Evolutionary conservation across 495 filamentous ascomycete species (phyloP), one percentile per base, ranked within the genome.

Genomic region (Aspergillus asperescens): DNA sequence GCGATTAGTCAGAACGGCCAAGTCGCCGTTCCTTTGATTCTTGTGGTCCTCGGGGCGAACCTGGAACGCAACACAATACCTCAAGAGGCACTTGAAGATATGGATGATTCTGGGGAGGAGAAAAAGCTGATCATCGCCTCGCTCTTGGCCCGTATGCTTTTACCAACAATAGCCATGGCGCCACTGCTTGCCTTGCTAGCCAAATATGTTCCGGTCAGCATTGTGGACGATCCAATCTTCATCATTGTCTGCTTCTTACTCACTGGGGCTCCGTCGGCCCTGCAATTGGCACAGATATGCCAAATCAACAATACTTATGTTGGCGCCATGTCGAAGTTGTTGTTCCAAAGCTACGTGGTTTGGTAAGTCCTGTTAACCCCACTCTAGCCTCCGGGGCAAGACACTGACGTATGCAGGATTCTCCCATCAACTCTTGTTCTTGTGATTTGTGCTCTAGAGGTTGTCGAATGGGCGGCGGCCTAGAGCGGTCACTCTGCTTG

Each of bases 221-320:
- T 97, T 51, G 72, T 98, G 27, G 93, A 95, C 66, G 93, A 98
- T 60, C 94, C 94, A 5, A 97, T 98, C 60, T 98, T 98, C 68
- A 82, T 97, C 52, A 86, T 97, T 55, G 94, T 98, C 32, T 96
- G 90, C 67, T 98, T 96, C 76, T 78, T 98, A 40, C 84, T 98
- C 57, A 90, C 89, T 1, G 93, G 93, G 18, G 93, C 93, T 6
- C 93, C 93, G 12, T 95, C 89, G 54, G 93, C 93, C 25, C 77
- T 98, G 57, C 93, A 98, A 66, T 73, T 98, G 59, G 90, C 94
- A 6, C 93, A 98, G 72, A 98, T 98, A 53, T 98, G 93, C 72
- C 94, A 97, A 75, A 89, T 97, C 69, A 98, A 98, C 66, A 87
- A 85, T 51, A 94, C 97, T 10, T 98, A 88, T 66, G 89, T 96